These are phyloP conservation scores for Lavandula angustifolia DNA, from an alignment of 257 asterid species.

Conservation along the genomic window DNA sequence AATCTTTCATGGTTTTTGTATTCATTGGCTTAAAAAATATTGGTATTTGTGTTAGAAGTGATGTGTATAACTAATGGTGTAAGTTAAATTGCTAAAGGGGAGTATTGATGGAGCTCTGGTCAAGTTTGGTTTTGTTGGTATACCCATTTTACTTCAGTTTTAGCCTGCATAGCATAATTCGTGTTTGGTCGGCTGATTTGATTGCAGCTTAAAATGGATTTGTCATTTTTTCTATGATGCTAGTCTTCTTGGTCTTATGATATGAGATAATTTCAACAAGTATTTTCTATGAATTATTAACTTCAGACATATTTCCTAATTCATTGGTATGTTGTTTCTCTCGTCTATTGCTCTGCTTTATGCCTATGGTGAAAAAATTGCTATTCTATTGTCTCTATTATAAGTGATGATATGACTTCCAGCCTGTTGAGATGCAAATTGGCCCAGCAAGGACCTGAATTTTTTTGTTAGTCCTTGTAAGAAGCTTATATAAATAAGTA, in stretches of 20 bases:
- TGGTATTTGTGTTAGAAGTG: not conserved
- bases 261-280: not conserved
- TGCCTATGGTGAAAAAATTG: not conserved
- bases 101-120: conserved; percentile 19
- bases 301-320: not conserved
- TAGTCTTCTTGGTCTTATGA: conserved; percentile 15
- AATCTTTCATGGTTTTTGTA: conserved; percentile 11
- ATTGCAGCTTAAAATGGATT: not conserved
- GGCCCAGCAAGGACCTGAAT: too few species aligned
- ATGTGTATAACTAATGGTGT: conserved; percentile 12
- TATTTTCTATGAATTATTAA: not conserved
- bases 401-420: conserved; percentile 7
- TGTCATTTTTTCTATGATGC: conserved; percentile 6
- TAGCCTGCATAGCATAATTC: not conserved
- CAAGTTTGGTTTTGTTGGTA: conserved; percentile 8
- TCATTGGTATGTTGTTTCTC: not conserved
- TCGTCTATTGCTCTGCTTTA: not conserved
- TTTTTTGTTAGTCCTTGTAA: not conserved
- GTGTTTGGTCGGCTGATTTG: conserved; percentile 15
- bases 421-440: not conserved
- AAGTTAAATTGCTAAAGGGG: conserved; percentile 16
- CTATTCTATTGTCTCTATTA: not conserved
- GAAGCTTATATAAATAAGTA: not conserved
- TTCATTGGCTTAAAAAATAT: conserved; percentile 3
- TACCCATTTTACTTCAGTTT: not conserved